Base-by-base conservation (phyloP, 2,329 filamentous ascomycete genomes). In the Exophiala oligosperma region DNA sequence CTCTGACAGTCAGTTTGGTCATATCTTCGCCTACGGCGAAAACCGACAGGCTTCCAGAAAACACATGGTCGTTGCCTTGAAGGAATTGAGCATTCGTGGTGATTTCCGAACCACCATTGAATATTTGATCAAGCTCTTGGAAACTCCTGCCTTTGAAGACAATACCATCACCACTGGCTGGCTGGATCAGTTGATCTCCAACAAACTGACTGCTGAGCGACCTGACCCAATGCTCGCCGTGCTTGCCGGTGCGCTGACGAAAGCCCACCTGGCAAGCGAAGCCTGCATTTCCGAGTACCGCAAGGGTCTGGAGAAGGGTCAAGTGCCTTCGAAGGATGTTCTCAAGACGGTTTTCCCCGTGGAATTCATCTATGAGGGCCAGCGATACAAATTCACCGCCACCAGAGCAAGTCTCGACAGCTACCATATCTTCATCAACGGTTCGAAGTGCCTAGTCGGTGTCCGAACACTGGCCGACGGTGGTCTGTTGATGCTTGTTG, bases 161-260 rank as follows among this genome's bases (percentile, higher is more conserved):
- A 99, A 99, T 81, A 99, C 94, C 66, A 99, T 99, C 74, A 97
- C 94, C 37, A 99, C 94, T 17, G 94, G 93, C 69, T 99, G 94
- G 94, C 84, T 99, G 46, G 94, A 99, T 73, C 92, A 99, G 84
- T 86, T 99, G 61, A 99, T 99, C 74, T 92, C 93, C 60, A 97
- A 97, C 77, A 96, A 94, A 74, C 81, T 99, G 68, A 99, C 94
- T 43, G 94, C 93, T 29, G 94, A 99, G 81, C 87, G 94, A 56
- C 94, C 94, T 0, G 93, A 99, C 70, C 87, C 90, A 21, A 94
- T 92, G 76, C 81, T 99, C 49, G 94, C 94, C n/a, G 88, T 97
- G 52, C 87, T 97, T 56, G 96, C 91, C 71, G 94, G 94, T 81
- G 94, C 94, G 60, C 89, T 95, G 54, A 95, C 91, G 66, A 96